Evolutionary conservation across 192 early-diverging fungal genomes (phyloP), one percentile per base, ranked within the genome.

Genomic region (Gaertneriomyces sp.): DNA sequence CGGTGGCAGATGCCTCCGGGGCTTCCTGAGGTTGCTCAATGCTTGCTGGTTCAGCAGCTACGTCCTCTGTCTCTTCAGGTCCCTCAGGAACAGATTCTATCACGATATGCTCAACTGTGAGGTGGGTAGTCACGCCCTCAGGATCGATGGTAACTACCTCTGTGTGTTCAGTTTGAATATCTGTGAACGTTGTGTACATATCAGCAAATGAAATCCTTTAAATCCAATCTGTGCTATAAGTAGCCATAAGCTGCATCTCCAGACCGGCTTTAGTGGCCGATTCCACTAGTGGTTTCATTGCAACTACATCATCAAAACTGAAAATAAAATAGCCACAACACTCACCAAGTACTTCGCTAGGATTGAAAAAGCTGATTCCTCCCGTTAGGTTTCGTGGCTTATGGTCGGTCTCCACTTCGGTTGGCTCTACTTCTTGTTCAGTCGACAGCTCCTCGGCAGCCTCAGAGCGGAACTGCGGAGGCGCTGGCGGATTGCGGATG

Each of bases 391-490:
- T 54, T 20, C n/a, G 25, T n/a, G 14, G 61, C 12, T 55, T 61
- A 8, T 53, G 40, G 11, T 39, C 38, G 14, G 42, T 44, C 6
- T 7, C n/a, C 40, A 40, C 68, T 42, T 42, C 68, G 1, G 40
- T 45, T 6, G 16, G 16, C 20, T 69, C 59, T 52, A 38, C 59
- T 0, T 7, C 47, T 1, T 42, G 42, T 17, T 42, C 53, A 19
- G 42, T 40, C 1, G 51, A 56, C 6, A 54, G 5, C 7, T 42
- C 39, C 16, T 60, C 66, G 20, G 9, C 40, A 25, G 33, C 44
- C 0, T 51, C 64, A n/a, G 47, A 19, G 16, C 66, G 70, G 54
- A 71, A 73, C 55, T 72, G 64, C 1, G 77, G 77, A 14, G 57
- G 53, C 11, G 73, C 12, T 20, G 58, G 56, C 7, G 77, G 74